Conservation (phyloP, 805 yeast genomes). For the Yamadazyma takamatsuzukensis region DNA sequence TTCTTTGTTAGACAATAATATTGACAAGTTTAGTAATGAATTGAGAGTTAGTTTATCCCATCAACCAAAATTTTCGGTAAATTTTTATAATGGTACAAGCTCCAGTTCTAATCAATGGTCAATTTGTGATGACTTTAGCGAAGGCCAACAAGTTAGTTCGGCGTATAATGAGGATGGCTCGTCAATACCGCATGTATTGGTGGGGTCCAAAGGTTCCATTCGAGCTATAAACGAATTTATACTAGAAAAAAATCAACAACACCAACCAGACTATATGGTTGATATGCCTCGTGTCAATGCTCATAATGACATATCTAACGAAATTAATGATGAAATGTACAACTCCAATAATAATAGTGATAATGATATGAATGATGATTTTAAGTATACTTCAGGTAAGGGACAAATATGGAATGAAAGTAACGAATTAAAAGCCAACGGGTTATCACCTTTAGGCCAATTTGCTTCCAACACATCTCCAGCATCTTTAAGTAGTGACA, state of each 20-base stretch:
- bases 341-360: slow-evolving; percentile 9
- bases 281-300: slow-evolving; percentile 4
- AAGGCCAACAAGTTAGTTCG: slow-evolving; percentile 73
- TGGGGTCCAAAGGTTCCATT: slow-evolving; percentile 51
- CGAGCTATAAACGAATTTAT: slow-evolving; percentile 54
- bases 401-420: slow-evolving; percentile 10
- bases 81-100: slow-evolving; percentile 55
- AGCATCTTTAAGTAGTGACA: slow-evolving; percentile 12
- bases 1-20: slow-evolving; percentile 49
- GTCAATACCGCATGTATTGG: slow-evolving; percentile 64
- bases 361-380: slow-evolving; percentile 9
- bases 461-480: slow-evolving; percentile 18
- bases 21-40: slow-evolving; percentile 40
- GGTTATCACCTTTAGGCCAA: slow-evolving; percentile 16
- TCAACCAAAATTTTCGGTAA: slow-evolving; percentile 77
- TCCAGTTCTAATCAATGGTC: slow-evolving; percentile 66
- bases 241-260: slow-evolving; percentile 32
- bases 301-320: slow-evolving; percentile 1
- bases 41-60: slow-evolving; percentile 48
- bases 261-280: slow-evolving; percentile 11
- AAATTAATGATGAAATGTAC: not conserved
- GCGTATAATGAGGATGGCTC: slow-evolving; percentile 59
- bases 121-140: slow-evolving; percentile 79
- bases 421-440: slow-evolving; percentile 11
- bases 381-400: slow-evolving; percentile 3